phyloP scores from a whole-genome alignment of 805 yeast species.

The Candida quercuum region DNA sequence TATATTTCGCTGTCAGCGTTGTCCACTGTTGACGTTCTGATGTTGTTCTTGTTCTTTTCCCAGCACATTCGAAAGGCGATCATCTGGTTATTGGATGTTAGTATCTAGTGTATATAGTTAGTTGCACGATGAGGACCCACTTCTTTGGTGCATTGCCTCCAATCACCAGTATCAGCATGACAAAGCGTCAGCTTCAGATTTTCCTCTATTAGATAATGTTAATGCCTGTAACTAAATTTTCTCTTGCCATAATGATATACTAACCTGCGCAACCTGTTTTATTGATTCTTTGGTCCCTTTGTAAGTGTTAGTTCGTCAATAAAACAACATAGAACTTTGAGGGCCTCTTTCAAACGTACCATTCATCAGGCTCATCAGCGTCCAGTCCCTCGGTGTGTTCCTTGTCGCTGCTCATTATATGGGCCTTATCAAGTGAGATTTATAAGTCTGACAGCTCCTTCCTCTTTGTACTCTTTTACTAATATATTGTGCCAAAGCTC shows the following conservation, averaged over 20 bases:
- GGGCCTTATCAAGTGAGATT: too few species aligned
- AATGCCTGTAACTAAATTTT: too few species aligned
- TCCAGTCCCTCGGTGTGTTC: conserved; percentile 26
- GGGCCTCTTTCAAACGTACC: conserved; percentile 39
- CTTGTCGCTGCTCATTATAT: conserved; percentile 20
- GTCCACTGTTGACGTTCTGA: conserved; percentile 32
- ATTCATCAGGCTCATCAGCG: conserved; percentile 66
- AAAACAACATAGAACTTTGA: too few species aligned
- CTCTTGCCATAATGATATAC: too few species aligned
- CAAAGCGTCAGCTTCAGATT: conserved; percentile 68
- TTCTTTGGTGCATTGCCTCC: conserved; percentile 69
- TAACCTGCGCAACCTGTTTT: conserved; percentile 68
- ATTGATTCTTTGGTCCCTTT: conserved; percentile 64
- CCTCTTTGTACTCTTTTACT: too few species aligned
- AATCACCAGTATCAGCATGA: conserved; percentile 76
- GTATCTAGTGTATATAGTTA: neutral
- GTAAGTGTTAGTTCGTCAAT: conserved; percentile 1
- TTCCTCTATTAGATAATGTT: conserved; percentile 44
- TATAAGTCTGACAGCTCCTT: too few species aligned
- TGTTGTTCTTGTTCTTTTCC: conserved; percentile 33
- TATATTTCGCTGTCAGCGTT: conserved; percentile 9
- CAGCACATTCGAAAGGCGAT: conserved; percentile 37
- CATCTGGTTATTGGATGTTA: conserved; percentile 27
- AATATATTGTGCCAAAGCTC: too few species aligned
- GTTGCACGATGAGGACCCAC: conserved; percentile 29